These are phyloP conservation scores for Lactifluus subvellereus DNA, from an alignment of 768 basidiomycete species.

Conservation along the genomic window DNA sequence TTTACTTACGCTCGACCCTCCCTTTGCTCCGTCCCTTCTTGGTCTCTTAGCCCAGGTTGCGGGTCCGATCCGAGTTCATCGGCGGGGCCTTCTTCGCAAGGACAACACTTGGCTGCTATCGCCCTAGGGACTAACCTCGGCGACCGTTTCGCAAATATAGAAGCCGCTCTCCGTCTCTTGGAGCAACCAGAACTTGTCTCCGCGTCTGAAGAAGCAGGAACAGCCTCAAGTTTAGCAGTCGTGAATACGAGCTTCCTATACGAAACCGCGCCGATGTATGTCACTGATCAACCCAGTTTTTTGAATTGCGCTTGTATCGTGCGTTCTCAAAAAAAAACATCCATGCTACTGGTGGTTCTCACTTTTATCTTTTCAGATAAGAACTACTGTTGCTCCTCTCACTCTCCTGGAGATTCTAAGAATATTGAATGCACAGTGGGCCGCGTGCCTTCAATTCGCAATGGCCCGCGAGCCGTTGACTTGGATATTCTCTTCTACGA, in stretches of 20 bases:
- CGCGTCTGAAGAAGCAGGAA: conserved; percentile 27
- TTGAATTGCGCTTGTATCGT: conserved; percentile 91
- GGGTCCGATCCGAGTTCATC: background rate
- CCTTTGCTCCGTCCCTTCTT: background rate
- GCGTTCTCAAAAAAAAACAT: conserved; percentile 29
- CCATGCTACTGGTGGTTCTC: background rate
- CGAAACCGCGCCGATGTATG: conserved; percentile 94
- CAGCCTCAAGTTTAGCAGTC: conserved; percentile 36
- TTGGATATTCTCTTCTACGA: conserved; percentile 84
- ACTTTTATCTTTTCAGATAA: conserved; percentile 45
- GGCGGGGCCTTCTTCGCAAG: background rate
- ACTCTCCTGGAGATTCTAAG: conserved; percentile 58
- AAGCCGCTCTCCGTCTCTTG: conserved; percentile 65
- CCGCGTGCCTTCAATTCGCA: conserved; percentile 67
- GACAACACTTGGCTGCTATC: conserved; percentile 47
- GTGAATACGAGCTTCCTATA: conserved; percentile 86
- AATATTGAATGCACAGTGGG: conserved; percentile 69
- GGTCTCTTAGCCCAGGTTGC: background rate
- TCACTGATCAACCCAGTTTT: conserved; percentile 82
- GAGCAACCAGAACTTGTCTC: conserved; percentile 41
- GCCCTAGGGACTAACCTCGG: conserved; percentile 90
- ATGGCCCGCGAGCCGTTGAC: conserved; percentile 88
- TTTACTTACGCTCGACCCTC: conserved; percentile 10
- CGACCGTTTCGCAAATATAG: conserved; percentile 78
- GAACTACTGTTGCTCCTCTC: conserved; percentile 60